phyloP scores from a whole-genome alignment of 495 filamentous ascomycete genomes.

The Aspergillus baeticus region DNA sequence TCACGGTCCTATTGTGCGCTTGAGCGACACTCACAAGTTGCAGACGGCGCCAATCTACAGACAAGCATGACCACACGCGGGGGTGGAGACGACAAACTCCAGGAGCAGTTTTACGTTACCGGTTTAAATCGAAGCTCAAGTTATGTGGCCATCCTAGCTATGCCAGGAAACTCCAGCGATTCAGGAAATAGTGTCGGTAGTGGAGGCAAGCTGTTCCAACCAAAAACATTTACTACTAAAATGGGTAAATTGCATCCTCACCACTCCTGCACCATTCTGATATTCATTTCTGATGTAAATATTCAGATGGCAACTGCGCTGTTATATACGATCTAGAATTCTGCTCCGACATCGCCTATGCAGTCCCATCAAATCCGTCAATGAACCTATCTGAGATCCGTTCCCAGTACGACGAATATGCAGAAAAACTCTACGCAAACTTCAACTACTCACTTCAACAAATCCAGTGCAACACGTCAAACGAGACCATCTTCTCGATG shows the following conservation, averaged over 20 bases:
- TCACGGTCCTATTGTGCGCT: conserved; percentile 75
- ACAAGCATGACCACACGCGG: conserved; percentile 63
- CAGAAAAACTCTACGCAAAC: conserved; percentile 60
- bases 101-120: conserved; percentile 81
- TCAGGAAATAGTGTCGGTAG: conserved; percentile 54
- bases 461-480: conserved; percentile 75
- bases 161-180: conserved; percentile 53
- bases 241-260: conserved; percentile 47
- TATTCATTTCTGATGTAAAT: conserved; percentile 15
- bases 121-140: conserved; percentile 66
- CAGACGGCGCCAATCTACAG: conserved; percentile 51
- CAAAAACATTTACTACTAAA: conserved; percentile 73
- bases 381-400: conserved; percentile 48
- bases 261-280: conserved; percentile 18
- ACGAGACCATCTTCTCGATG: conserved; percentile 75
- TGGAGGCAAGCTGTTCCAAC: conserved; percentile 69
- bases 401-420: conserved; percentile 67
- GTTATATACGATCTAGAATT: conserved; percentile 81
- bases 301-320: conserved; percentile 70
- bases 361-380: conserved; percentile 75
- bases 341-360: conserved; percentile 83
- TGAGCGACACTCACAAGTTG: conserved; percentile 58
- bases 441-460: conserved; percentile 82
- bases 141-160: conserved; percentile 71
- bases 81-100: conserved; percentile 60